Evolutionary conservation across 768 basidiomycete genomes (phyloP).

Genomic region (Hericium coralloides): DNA sequence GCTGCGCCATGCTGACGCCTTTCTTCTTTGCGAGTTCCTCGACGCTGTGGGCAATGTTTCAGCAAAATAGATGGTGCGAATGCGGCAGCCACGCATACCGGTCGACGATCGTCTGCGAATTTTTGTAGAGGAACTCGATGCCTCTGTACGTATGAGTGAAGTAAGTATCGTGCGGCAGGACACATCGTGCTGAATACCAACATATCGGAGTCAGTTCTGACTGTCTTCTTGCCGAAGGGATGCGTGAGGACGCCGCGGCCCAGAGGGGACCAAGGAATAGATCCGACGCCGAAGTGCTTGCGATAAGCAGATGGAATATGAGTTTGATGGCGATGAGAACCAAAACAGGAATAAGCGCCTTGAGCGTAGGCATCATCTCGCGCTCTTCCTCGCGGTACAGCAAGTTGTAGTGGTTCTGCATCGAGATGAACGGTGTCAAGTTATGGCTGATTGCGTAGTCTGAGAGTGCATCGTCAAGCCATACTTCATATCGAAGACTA

Average conservation of each 20-base stretch:
- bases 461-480: neutral
- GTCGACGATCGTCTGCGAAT: neutral
- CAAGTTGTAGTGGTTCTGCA: conserved; percentile 37
- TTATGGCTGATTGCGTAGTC: conserved; percentile 21
- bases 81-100: neutral
- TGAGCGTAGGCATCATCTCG: conserved; percentile 26
- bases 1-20: conserved; percentile 26
- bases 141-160: neutral
- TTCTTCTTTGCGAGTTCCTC: conserved; percentile 26
- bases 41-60: conserved; percentile 9
- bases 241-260: conserved; percentile 19
- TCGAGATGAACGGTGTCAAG: conserved; percentile 34
- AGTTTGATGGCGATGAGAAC: neutral
- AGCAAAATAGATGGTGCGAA: neutral
- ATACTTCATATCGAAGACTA: neutral
- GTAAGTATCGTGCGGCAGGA: neutral
- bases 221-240: conserved; percentile 14
- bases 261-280: conserved; percentile 34
- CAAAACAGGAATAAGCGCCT: conserved; percentile 6
- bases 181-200: conserved; percentile 6
- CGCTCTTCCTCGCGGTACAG: conserved; percentile 37
- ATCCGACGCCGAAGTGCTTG: conserved; percentile 26
- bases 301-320: neutral
- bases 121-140: conserved; percentile 1
- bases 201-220: conserved; percentile 16